phyloP scores from a whole-genome alignment of 2,329 filamentous ascomycete species.

The Colletotrichum lini region DNA sequence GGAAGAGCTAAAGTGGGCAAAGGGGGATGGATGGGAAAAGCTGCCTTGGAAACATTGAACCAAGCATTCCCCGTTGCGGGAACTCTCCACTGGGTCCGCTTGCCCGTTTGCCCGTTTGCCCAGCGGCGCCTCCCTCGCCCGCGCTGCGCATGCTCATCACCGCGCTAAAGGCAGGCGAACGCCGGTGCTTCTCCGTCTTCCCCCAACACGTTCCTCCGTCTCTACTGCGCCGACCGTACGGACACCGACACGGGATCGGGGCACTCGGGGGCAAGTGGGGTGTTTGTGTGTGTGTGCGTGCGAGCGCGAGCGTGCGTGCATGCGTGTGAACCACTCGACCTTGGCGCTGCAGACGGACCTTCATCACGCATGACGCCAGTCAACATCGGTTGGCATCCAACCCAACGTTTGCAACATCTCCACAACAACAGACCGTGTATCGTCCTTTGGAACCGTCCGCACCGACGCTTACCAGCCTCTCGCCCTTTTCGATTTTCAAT shows the following conservation, averaged over 20 bases:
- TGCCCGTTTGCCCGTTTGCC: constrained; percentile 1
- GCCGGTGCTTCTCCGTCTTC: constrained; percentile 13
- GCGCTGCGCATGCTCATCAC: constrained; percentile 3
- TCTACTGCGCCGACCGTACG: constrained; percentile 22
- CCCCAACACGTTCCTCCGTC: constrained; percentile 10
- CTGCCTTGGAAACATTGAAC: not conserved
- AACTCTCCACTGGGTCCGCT: not conserved
- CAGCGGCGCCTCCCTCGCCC: not conserved
- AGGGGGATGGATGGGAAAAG: too few species aligned
- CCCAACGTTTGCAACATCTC: not conserved
- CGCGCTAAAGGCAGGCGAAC: constrained; percentile 12
- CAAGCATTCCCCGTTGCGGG: not conserved
- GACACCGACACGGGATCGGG: constrained; percentile 23
- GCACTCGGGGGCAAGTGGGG: constrained; percentile 15
- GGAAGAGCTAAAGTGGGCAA: not conserved
- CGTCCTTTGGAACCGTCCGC: not conserved
- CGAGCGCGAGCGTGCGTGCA: too few species aligned
- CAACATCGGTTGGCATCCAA: constrained; percentile 1
- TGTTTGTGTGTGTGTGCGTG: not conserved
- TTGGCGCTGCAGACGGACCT: not conserved
- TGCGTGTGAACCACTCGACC: constrained; percentile 1
- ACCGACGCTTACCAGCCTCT: not conserved
- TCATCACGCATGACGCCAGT: not conserved
- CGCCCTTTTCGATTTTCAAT: not conserved
- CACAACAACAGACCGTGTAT: not conserved